Conservation (phyloP, 768 basidiomycete species). For the Pleurotus eryngii region DNA sequence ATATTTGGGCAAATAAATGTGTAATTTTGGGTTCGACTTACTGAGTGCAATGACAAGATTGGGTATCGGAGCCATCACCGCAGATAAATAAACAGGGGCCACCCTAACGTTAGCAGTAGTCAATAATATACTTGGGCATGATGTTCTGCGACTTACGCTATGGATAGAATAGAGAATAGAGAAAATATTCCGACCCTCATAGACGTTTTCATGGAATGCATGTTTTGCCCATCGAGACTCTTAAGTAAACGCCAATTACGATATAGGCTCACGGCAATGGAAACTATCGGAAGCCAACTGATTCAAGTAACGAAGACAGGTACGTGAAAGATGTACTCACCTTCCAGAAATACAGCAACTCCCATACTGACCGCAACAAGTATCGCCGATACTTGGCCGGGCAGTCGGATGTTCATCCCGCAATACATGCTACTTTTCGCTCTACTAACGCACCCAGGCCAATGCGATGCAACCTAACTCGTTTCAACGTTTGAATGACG, state of each 20-base stretch:
- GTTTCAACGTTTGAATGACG: background rate
- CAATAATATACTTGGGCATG: background rate
- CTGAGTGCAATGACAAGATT: slow-evolving; percentile 6
- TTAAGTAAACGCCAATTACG: slow-evolving; percentile 1
- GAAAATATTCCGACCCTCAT: background rate
- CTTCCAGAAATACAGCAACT: slow-evolving; percentile 2
- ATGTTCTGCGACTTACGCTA: background rate
- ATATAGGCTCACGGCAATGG: background rate
- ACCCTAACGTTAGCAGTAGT: background rate
- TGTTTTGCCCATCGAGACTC: background rate
- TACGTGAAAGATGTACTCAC: background rate
- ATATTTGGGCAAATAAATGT: background rate
- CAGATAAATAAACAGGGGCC: background rate
- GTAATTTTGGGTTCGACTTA: background rate
- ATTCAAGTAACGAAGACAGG: background rate
- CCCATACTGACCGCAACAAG: slow-evolving; percentile 7
- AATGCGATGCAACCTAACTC: slow-evolving; percentile 4
- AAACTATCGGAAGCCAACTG: background rate
- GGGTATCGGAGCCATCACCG: background rate
- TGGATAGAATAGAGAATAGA: slow-evolving; percentile 1
- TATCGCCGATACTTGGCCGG: slow-evolving; percentile 7
- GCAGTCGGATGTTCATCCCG: slow-evolving; percentile 7
- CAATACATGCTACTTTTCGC: slow-evolving; percentile 8
- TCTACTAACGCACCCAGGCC: slow-evolving; percentile 7
- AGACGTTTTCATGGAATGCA: background rate